Percentiles rank a stretch among this genome's conserved stretches.
Conservation (phyloP, 1,284 basidiomycete genomes). For the Marasmius oreades region DNA sequence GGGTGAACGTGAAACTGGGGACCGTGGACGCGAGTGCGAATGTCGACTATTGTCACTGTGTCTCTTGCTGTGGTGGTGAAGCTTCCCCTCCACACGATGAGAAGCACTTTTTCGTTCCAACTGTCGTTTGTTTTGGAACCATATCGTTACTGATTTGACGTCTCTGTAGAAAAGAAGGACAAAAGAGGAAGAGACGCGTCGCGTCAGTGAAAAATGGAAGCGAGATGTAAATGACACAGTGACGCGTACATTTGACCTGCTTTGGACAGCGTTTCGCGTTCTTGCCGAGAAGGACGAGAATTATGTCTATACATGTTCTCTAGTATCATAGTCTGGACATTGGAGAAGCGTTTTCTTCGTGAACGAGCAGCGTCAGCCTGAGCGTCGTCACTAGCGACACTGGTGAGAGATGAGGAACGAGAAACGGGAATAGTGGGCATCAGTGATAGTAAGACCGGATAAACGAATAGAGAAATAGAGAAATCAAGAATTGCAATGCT, state of each 20-base stretch:
- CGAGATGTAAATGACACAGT: constrained; percentile 7
- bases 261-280: constrained; percentile 60
- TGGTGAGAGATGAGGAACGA: constrained; percentile 44
- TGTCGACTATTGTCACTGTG: background rate
- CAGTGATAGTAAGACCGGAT: background rate
- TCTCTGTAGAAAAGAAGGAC: constrained; percentile 42
- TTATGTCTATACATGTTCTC: constrained; percentile 67
- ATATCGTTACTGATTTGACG: constrained; percentile 73
- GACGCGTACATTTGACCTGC: constrained; percentile 57
- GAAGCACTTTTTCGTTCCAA: constrained; percentile 58
- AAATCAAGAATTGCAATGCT: background rate
- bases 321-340: constrained; percentile 64
- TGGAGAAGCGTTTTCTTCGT: constrained; percentile 61
- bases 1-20: background rate
- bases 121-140: constrained; percentile 82
- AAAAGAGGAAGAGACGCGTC: background rate
- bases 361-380: constrained; percentile 23
- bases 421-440: constrained; percentile 29
- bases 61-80: constrained; percentile 10
- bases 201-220: background rate
- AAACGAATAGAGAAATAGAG: background rate
- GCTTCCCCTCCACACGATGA: constrained; percentile 29
- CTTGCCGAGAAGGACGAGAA: constrained; percentile 68
- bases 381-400: constrained; percentile 40
- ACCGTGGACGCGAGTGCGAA: background rate